Percentiles rank a stretch among this genome's conserved stretches.
Evolutionary conservation across 2,329 filamentous ascomycete species (phyloP).

Genomic region (Fusarium brevicatenulatum): DNA sequence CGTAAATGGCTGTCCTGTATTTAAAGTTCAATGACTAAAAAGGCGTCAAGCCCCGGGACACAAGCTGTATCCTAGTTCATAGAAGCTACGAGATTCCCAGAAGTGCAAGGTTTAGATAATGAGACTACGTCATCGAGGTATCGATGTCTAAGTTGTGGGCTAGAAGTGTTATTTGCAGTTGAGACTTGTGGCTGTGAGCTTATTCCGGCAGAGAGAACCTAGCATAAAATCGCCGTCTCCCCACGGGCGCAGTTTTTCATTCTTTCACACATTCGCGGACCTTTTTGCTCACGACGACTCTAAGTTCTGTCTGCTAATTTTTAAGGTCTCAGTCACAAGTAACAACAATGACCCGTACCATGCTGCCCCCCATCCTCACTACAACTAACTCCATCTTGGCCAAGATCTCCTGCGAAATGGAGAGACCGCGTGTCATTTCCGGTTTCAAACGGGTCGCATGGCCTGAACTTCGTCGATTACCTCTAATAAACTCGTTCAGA

Average conservation of each 20-base stretch:
- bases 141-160: no score
- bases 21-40: no score
- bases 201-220: no score
- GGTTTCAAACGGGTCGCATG: not conserved
- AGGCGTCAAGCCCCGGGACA: no score
- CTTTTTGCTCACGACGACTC: not conserved
- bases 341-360: not conserved
- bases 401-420: not conserved
- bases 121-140: no score
- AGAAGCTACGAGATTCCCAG: no score
- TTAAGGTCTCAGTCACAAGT: fast-evolving
- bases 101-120: no score
- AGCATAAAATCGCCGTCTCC: not conserved
- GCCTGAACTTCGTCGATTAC: not conserved
- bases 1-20: no score
- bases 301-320: not conserved
- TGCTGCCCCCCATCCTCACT: not conserved
- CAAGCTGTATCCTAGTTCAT: no score
- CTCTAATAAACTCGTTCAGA: fast-evolving
- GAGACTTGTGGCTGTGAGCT: no score
- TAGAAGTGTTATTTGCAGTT: no score
- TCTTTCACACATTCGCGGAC: not conserved
- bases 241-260: fast-evolving
- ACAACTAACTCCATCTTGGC: not conserved
- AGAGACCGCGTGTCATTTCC: fast-evolving